Conservation (phyloP, 148 eudicot genomes). For the Bassia scoparia region DNA sequence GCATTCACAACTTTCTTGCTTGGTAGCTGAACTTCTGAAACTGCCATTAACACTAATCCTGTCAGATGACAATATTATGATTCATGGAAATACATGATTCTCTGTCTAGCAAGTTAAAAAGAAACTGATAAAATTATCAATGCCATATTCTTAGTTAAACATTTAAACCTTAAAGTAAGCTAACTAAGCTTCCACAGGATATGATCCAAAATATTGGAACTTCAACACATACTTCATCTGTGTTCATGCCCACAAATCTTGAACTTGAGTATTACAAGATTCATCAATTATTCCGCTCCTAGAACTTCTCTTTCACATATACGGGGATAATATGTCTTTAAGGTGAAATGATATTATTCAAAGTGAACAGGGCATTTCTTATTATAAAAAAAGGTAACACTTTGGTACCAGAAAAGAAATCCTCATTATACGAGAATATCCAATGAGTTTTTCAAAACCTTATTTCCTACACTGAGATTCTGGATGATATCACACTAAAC, state of each 20-base stretch:
- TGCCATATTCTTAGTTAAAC: too few relatives aligned
- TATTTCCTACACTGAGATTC: background rate
- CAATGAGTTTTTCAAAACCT: background rate
- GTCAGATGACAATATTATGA: background rate
- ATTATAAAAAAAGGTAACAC: background rate
- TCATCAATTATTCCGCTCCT: too few relatives aligned
- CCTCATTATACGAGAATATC: background rate
- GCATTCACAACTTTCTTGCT: conserved; percentile 78
- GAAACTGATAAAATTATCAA: too few relatives aligned
- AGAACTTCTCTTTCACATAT: too few relatives aligned
- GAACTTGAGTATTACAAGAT: too few relatives aligned
- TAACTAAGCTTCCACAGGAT: too few relatives aligned
- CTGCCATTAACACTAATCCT: conserved; percentile 35
- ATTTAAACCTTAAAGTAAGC: too few relatives aligned
- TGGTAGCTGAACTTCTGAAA: conserved; percentile 82
- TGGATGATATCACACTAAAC: background rate
- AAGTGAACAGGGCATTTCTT: background rate
- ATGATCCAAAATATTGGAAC: background rate
- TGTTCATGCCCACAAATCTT: background rate
- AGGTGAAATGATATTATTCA: background rate
- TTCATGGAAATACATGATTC: background rate
- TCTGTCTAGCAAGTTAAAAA: background rate
- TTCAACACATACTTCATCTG: background rate
- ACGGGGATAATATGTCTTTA: background rate
- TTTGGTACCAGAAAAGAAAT: background rate